Evolutionary conservation across 192 early-diverging fungal species (phyloP), one percentile per base, ranked within the genome.

Genomic region (Chytriomyces hyalinus): DNA sequence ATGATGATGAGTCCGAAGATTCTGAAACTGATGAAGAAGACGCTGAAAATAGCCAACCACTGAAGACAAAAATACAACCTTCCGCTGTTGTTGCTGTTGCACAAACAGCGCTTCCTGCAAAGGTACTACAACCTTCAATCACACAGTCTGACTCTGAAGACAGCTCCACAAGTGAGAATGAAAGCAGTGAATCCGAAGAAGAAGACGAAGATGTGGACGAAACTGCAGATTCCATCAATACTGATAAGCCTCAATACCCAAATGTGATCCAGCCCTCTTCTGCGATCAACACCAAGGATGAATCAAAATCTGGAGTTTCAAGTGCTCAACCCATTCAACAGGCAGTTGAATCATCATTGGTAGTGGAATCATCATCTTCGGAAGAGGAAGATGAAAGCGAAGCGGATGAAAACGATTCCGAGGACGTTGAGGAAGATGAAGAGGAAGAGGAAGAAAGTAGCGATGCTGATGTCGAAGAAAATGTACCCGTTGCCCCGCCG

Each of bases 341-440:
- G 20, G 15, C 53, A 57, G 15, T 57, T n/a, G 15, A 57, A 57
- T 20, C 53, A 57, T 20, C 53, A 57, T 20, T 20, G 20, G 3
- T 2, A 57, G 36, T 36, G 0, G 36, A 36, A 36, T 36, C 36
- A 36, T 36, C 36, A 2, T 36, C 36, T 36, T 36, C 36, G 2
- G 36, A 36, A 36, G 36, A 36, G 36, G 36, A 36, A 36, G 36
- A 36, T 36, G 36, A 36, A 36, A 36, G 36, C 36, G 36, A 36
- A 36, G 36, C 36, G 36, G 36, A 57, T 57, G 53, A 13, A 57
- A 13, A 20, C 53, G 13, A n/a, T 20, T 13, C 13, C 13, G 53
- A 57, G 53, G 53, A 57, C 53, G 53, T n/a, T n/a, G 53, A 57
- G 53, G 53, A 57, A 0, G 53, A 57, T 57, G 53, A 57, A n/a